These are phyloP conservation scores for Chondrostereum purpureum DNA, from an alignment of 1,284 basidiomycete genomes.

Conservation along the genomic window DNA sequence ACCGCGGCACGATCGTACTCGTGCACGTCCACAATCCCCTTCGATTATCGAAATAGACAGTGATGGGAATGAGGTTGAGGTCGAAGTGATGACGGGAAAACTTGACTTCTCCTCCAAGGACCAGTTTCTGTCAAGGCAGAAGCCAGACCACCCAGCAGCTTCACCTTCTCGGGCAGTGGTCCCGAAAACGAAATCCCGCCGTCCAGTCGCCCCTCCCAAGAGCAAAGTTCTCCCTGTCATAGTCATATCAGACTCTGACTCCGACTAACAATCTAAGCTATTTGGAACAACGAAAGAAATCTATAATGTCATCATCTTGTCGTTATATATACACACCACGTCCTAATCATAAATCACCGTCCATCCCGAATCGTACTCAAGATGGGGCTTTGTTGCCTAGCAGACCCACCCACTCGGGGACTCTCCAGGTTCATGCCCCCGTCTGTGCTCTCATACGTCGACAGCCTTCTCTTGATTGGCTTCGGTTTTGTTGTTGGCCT, in stretches of 20 bases:
- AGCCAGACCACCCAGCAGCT: too few species aligned
- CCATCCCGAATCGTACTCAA: not conserved
- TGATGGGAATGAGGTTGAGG: too few species aligned
- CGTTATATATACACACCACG: too few species aligned
- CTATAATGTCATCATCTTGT: too few species aligned
- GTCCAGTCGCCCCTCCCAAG: too few species aligned
- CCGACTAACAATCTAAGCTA: not conserved
- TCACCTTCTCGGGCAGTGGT: too few species aligned
- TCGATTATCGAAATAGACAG: not conserved
- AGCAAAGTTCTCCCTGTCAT: not conserved
- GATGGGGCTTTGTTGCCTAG: conserved; percentile 14
- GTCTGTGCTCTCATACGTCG: conserved; percentile 40
- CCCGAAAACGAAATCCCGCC: too few species aligned
- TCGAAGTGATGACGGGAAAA: not conserved
- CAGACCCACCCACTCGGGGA: conserved; percentile 31
- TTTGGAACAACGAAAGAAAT: too few species aligned
- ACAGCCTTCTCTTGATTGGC: conserved; percentile 27
- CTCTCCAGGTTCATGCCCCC: conserved; percentile 36
- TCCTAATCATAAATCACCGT: too few species aligned
- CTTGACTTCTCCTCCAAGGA: not conserved
- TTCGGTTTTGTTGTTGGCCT: conserved; percentile 3
- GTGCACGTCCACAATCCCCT: not conserved
- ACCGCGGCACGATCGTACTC: not conserved
- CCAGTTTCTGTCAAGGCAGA: too few species aligned
- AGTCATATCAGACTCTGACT: not conserved